Evolutionary conservation across 2,329 filamentous ascomycete species (phyloP).

Genomic region (Pseudogymnoascus sp.): DNA sequence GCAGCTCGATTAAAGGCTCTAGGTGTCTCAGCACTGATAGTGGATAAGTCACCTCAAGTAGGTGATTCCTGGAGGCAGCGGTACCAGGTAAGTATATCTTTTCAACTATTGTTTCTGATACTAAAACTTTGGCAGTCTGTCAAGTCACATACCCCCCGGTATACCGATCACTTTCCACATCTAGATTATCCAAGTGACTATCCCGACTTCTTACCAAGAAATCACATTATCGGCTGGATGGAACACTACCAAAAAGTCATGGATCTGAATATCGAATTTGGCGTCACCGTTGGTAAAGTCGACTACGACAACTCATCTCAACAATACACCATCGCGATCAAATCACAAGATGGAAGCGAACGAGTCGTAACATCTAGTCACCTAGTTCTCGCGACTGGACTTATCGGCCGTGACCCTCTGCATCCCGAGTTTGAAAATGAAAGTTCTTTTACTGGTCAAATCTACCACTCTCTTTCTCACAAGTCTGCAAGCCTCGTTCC

Average conservation of each 20-base stretch:
- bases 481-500: conserved; percentile 30
- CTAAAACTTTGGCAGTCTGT: neutral
- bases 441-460: conserved; percentile 33
- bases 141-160: neutral
- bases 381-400: conserved; percentile 39
- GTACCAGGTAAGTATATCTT: neutral
- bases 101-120: neutral
- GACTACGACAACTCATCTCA: conserved; percentile 27
- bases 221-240: conserved; percentile 41
- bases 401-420: conserved; percentile 31
- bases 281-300: conserved; percentile 31
- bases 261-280: conserved; percentile 39
- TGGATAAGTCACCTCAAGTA: neutral
- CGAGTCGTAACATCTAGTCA: conserved; percentile 33
- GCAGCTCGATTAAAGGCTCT: neutral
- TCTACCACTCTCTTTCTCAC: conserved; percentile 37
- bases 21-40: neutral
- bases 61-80: neutral
- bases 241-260: conserved; percentile 40
- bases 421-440: conserved; percentile 33
- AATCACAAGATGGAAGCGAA: conserved; percentile 18
- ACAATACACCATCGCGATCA: conserved; percentile 32
- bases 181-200: conserved; percentile 34
- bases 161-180: conserved; percentile 23
- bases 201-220: conserved; percentile 35